Evolutionary conservation across 1,284 basidiomycete species (phyloP), one percentile per base, ranked within the genome.

Genomic region (Trametes polyzona): DNA sequence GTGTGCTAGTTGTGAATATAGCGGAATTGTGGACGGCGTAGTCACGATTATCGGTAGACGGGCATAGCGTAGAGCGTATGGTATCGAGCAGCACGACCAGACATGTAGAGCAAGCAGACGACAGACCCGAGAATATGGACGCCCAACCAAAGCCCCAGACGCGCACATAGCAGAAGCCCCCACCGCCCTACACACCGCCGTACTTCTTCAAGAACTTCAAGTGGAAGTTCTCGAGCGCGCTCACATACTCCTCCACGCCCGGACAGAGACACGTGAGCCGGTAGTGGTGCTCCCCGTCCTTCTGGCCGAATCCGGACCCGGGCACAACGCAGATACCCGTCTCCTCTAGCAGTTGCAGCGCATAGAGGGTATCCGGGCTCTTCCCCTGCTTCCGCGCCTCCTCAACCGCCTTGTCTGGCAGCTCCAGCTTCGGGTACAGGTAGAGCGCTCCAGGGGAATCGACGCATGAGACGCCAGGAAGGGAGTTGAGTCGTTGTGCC

Each of bases 261-360:
- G 92, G 93, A 70, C 92, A 95, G 61, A 96, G 74, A 60, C 93
- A 95, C 11, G 93, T 95, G 71, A 95, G 73, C 40, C 95, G 78
- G 69, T 96, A 90, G 75, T 98, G 95, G 74, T 86, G 88, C 67
- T 94, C 90, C 30, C 90, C 93, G 47, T 88, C 84, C 74, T 83
- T 88, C 78, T 97, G 95, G 2, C 95, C 95, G 69, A 98, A 97
- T 8, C 95, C 95, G 52, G 86, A 88, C 0, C 95, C 95, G 8
- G 94, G 92, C 1, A 97, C 91, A 21, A 93, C 92, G 67, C 95
- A 97, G 65, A 97, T 96, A 29, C 95, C 95, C 0, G 95, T 96
- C 63, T 86, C 83, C 62, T 96, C 92, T 47, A 98, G 78, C 53
- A 98, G 71, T 63, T 83, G 84, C 52, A 96, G 77, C 29, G 93